Evolutionary conservation across 2,329 filamentous ascomycete species (phyloP), one percentile per base, ranked within the genome.

Genomic region (Exophiala mesophila): DNA sequence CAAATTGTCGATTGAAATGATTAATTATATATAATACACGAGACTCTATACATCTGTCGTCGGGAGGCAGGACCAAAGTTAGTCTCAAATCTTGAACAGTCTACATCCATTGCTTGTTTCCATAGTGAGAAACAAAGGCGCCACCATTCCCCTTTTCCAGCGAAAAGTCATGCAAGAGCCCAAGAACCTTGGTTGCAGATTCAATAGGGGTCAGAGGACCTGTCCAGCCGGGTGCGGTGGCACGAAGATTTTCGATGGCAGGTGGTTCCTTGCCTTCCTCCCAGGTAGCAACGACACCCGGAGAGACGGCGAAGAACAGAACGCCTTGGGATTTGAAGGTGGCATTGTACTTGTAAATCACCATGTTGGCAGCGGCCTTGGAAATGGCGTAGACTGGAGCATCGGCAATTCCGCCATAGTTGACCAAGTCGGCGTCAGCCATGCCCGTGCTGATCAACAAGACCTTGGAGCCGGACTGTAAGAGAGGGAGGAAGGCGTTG

Each of bases 101-200:
- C 57, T 53, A 77, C 6, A 78, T 32, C 74, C 74, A 78, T 40
- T 70, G 63, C 58, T 74, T 71, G 49, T 64, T 74, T 3, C 76
- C 73, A 42, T 66, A 53, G 24, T 82, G 76, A 19, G 73, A 76
- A 1, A 80, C 49, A 51, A 76, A 78, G 0, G 61, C 57, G 2
- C 78, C 77, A 2, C 65, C 74, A 52, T 70, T 51, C 12, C 48
- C 44, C 9, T 42, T 40, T n/a, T 39, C 47, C 17, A 45, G 29
- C 16, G 29, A 44, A 23, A 38, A 41, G 17, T 35, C 20, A 12
- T 45, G 24, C 4, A 44, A 39, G 33, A 50, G 44, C 19, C 36
- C 36, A 3, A 50, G 3, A 26, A 38, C 36, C 3, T 18, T 19
- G 13, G 39, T 32, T 9, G 41, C 47, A 17, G 47, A 47, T 32